Conservation (phyloP, 2,329 filamentous ascomycete species). For the Xylaria sp. region DNA sequence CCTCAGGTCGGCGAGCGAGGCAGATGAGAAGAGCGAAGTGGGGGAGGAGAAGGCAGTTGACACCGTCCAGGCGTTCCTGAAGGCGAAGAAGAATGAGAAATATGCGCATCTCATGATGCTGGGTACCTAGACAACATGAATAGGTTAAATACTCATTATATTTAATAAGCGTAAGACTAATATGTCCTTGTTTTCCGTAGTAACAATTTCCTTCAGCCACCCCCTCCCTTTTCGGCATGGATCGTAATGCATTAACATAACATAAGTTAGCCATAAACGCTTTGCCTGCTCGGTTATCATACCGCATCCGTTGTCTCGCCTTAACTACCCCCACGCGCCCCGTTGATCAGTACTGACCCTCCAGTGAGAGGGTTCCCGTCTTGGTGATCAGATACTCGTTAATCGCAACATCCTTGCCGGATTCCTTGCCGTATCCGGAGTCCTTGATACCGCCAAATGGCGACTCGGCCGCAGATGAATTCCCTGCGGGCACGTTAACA, state of each 20-base stretch:
- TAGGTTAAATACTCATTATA: neutral
- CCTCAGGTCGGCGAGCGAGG: slow-evolving; percentile 13
- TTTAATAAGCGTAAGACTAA: neutral
- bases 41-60: neutral
- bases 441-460: slow-evolving; percentile 62
- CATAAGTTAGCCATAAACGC: neutral
- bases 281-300: neutral
- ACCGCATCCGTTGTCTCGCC: neutral
- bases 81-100: slow-evolving; percentile 27
- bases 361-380: slow-evolving; percentile 56
- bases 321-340: too few species aligned
- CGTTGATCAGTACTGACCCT: slow-evolving; percentile 48
- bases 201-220: neutral
- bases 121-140: neutral
- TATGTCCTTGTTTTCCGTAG: neutral
- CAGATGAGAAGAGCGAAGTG: neutral
- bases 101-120: slow-evolving; percentile 31
- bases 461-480: slow-evolving; percentile 54
- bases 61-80: slow-evolving; percentile 20
- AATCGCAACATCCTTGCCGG: slow-evolving; percentile 59
- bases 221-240: neutral
- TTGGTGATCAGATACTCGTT: slow-evolving; percentile 59
- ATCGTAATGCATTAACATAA: neutral
- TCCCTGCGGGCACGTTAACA: slow-evolving; percentile 42
- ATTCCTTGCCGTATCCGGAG: slow-evolving; percentile 59